Evolutionary conservation across 345 rosid genomes (phyloP).

Genomic region (Odontarrhena argentea): DNA sequence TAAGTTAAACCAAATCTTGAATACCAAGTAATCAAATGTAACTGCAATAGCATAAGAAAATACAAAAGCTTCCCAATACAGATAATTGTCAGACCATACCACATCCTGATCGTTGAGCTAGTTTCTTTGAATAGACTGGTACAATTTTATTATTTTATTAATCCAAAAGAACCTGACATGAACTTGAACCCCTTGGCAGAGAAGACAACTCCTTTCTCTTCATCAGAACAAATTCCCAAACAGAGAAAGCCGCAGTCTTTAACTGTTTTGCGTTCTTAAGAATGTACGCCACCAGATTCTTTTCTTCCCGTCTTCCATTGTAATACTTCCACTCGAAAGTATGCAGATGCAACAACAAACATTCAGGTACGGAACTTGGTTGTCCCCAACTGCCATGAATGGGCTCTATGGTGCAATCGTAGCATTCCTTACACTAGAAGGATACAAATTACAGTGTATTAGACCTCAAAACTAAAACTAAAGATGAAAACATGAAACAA

Average conservation of each 20-base stretch:
- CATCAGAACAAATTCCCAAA: no score
- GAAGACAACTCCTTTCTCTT: not conserved
- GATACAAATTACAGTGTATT: not conserved
- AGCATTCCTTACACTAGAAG: not conserved
- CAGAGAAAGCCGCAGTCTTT: not conserved
- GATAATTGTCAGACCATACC: not conserved
- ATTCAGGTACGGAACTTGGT: conserved; percentile 7
- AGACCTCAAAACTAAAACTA: not conserved
- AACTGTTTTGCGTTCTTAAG: not conserved
- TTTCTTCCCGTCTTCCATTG: not conserved
- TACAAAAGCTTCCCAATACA: no score
- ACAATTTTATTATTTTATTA: not conserved
- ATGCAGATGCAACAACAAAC: not conserved
- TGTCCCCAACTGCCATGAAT: not conserved
- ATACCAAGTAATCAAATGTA: no score
- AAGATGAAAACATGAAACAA: not conserved
- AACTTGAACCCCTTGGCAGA: not conserved
- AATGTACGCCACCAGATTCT: not conserved
- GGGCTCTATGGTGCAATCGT: rapidly evolving
- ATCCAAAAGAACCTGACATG: conserved; percentile 5
- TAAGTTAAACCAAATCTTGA: no score
- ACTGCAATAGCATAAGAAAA: no score
- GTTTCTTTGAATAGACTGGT: no score
- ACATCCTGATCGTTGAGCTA: no score
- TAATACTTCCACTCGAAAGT: not conserved